Base-by-base conservation (phyloP, 805 yeast genomes). In the Isabelozyma rhagii region DNA sequence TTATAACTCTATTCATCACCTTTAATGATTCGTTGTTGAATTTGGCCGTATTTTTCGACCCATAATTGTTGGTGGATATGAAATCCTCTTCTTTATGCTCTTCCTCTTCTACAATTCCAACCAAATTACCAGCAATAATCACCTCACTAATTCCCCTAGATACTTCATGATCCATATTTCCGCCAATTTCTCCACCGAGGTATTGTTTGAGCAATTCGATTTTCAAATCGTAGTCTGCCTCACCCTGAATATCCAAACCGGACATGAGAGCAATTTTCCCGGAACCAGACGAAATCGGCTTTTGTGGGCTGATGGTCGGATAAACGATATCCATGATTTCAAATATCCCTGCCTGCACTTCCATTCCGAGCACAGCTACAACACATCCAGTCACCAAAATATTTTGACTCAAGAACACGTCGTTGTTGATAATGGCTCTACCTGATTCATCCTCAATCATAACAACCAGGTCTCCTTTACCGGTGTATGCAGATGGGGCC, bases 371-470 rank as follows among this genome's bases (percentile, higher is more conserved):
- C 0, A 91, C 79, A 0, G 93, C 98, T 7, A 91, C 82, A 0
- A 92, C 85, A n/a, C 84, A 79, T 4, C 99, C 99, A 0, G 97
- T 94, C 0, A 92, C 96, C 25, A 93, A 72, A 2, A 85, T 78
- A 15, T 80, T 73, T 7, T 66, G 61, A 46, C 73, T 71, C 41
- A 87, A 75, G 31, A 84, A 66, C 18, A 60, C 74, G 25, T 90
- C 92, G 43, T 81, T 81, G 45, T 81, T 83, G 18, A 94, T 68
- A 31, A 82, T 64, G 6, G 96, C 85, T 46, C 99, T 75, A 3
- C 99, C 99, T 48, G 91, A 83, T 60, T 91, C 97, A 67, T 94
- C 99, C 65, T 94, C 98, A 36, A 94, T 64, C 85, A 84, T 82
- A 27, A 88, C 89, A 13, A 80, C 64, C 39, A 57, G 63, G 5